Base-by-base conservation (phyloP, 2,329 filamentous ascomycete species). In the Onygenales sp. region DNA sequence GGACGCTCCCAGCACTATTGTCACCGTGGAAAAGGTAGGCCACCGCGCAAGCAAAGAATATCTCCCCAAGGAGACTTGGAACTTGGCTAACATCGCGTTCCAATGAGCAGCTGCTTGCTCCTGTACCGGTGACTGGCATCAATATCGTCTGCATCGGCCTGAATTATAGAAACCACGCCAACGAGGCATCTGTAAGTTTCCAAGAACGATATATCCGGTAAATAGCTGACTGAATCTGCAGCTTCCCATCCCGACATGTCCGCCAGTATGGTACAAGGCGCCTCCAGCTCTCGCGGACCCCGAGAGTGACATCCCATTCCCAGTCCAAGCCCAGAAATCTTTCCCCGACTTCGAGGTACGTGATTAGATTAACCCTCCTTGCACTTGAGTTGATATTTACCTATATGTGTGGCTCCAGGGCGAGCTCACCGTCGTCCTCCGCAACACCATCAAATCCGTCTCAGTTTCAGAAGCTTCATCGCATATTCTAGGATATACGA, bases 131-230 rank as follows among this genome's bases (percentile, higher is more conserved):
- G 9, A 39, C 36, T 3, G 36, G 36, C 9, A 39, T 39, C 36
- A 39, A 44, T 32, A 10, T 44, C 42, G 10, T 17, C 14, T 44
- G 42, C 42, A 17, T 44, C 14, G 42, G 42, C 1, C 14, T 44
- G 14, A 44, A 44, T 44, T 44, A 44, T 44, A 44, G 27, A 31
- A 44, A 33, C 44, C 47, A 27, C 53, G 33, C n/a, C 56, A 80
- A 76, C 36, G 36, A 39, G 36, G 36, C 36, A 10, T 39, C 36
- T 10, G 36, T 39, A 39, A 9, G 13, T 39, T n/a, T n/a, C 36
- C 36, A 9, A 39, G 13, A 39, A 39, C 21, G 4, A 27, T 27
- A 27, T 27, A 27, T 27, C 21, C 21, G 3, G 6, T 39, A 39
- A 9, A n/a, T 39, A n/a, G 36, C 36, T 39, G 36, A 39, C 36